Conservation (phyloP, 2,329 filamentous ascomycete species). For the Diaporthe caulivora region DNA sequence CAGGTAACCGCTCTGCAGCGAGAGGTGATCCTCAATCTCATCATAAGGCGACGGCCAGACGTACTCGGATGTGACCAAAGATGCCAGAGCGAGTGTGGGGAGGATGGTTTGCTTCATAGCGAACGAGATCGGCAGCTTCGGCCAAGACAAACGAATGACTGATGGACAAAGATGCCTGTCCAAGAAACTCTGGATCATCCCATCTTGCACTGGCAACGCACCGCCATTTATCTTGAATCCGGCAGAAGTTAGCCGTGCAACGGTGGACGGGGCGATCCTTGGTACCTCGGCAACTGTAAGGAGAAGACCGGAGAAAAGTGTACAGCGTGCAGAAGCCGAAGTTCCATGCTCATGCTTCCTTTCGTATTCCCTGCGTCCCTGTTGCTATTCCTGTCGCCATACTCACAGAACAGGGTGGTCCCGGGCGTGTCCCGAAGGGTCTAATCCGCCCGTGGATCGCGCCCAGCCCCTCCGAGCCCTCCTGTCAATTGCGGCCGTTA, state of each 20-base stretch:
- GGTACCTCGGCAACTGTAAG: not conserved
- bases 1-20: conserved; percentile 12
- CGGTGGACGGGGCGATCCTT: not conserved
- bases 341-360: not conserved
- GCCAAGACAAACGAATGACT: conserved; percentile 12
- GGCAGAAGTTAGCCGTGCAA: not conserved
- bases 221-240: not conserved
- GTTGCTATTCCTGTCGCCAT: conserved; percentile 9
- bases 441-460: not conserved
- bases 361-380: not conserved
- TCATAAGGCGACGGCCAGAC: conserved; percentile 17
- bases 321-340: not conserved
- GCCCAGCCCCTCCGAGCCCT: not conserved
- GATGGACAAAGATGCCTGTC: not conserved
- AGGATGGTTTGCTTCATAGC: conserved; percentile 15
- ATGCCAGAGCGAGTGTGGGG: conserved; percentile 22
- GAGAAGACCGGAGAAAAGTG: not conserved
- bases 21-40: conserved; percentile 21
- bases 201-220: not conserved
- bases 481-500: not conserved
- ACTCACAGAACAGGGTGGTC: not conserved
- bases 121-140: not conserved
- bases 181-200: not conserved
- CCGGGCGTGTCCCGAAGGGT: not conserved
- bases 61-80: conserved; percentile 1